Percentiles rank a stretch among this genome's conserved stretches.
phyloP scores from a whole-genome alignment of 176 grass and related monocot species.

The Rhipidocladum racemiflorum region DNA sequence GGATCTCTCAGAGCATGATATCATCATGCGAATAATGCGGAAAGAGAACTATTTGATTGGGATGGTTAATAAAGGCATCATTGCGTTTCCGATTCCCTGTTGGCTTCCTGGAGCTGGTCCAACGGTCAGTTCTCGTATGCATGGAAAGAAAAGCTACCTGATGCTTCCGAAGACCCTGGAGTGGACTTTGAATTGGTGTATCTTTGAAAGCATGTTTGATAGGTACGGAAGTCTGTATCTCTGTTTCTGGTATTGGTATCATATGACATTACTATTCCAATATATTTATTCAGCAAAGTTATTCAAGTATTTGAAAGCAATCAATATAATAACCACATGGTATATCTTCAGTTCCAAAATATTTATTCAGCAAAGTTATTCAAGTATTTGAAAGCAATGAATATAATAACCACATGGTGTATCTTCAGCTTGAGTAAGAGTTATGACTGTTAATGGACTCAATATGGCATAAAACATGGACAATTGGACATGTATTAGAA shows the following conservation, averaged over 20 bases:
- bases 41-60: conserved; percentile 74
- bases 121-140: conserved; percentile 19
- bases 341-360: not conserved
- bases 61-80: conserved; percentile 63
- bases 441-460: not conserved
- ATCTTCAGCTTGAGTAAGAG: not conserved
- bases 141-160: conserved; percentile 52
- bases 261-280: not conserved
- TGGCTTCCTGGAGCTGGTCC: conserved; percentile 60
- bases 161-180: conserved; percentile 66
- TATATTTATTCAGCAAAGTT: not conserved
- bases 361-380: not conserved
- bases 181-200: conserved; percentile 69
- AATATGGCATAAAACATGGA: not conserved
- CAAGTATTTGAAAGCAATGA: not conserved
- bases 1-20: conserved; percentile 57
- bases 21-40: conserved; percentile 66
- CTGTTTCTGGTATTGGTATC: not conserved
- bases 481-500: not conserved
- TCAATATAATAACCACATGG: not conserved
- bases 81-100: conserved; percentile 49
- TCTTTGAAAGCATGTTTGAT: conserved; percentile 67
- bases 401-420: not conserved
- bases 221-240: conserved; percentile 33
- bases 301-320: not conserved